These are phyloP conservation scores for Starmera caribaea DNA, from an alignment of 805 yeast species.

Conservation along the genomic window DNA sequence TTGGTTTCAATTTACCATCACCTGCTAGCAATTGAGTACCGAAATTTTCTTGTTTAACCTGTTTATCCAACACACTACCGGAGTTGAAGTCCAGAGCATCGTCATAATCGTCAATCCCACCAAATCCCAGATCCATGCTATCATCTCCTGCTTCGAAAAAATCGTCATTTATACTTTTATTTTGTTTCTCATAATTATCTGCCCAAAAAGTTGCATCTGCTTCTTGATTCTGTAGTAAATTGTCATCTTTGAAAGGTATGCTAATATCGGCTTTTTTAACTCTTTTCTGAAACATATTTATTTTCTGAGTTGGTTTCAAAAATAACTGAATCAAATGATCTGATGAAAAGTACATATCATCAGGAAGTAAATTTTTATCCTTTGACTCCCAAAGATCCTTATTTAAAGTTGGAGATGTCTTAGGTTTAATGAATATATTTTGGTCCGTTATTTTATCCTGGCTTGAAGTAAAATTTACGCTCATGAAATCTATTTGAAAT, in stretches of 20 bases:
- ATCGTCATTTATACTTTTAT: conserved; percentile 25
- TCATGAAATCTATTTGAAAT: conserved; percentile 33
- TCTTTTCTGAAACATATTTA: conserved; percentile 22
- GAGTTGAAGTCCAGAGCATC: conserved; percentile 14
- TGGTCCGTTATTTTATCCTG: conserved; percentile 17
- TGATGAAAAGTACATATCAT: conserved; percentile 65
- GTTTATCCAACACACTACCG: conserved; percentile 5
- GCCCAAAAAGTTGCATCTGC: conserved; percentile 74
- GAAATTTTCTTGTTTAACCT: conserved; percentile 7
- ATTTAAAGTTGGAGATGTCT: conserved; percentile 29
- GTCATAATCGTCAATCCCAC: conserved; percentile 24
- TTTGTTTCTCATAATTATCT: conserved; percentile 37
- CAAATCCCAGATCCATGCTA: conserved; percentile 27
- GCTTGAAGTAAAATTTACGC: conserved; percentile 22
- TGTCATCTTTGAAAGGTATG: background rate
- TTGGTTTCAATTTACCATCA: conserved; percentile 24
- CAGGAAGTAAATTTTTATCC: conserved; percentile 49
- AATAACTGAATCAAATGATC: conserved; percentile 57
- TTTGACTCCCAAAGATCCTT: conserved; percentile 29
- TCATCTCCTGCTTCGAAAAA: conserved; percentile 22
- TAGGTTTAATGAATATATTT: conserved; percentile 24
- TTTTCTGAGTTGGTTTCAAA: conserved; percentile 48
- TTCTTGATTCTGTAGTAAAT: conserved; percentile 20
- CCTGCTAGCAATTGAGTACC: conserved; percentile 21
- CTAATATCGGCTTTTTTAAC: conserved; percentile 1